A percentile compares a stretch with the other conserved stretches of the same genome.
phyloP scores from a whole-genome alignment of 768 basidiomycete species.

The Termitomyces sp. region DNA sequence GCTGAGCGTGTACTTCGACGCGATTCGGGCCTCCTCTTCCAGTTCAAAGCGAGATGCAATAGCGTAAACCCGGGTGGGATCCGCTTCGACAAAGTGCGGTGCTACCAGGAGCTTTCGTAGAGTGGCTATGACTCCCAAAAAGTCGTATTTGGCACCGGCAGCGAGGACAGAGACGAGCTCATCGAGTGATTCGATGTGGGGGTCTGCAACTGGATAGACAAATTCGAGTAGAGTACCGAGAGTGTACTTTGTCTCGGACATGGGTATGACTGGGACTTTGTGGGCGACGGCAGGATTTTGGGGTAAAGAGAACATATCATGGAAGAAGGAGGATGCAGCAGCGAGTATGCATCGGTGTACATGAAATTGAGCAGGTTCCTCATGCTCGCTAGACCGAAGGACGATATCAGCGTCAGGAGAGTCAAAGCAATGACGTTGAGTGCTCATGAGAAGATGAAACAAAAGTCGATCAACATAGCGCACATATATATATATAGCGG shows the following conservation, averaged over 20 bases:
- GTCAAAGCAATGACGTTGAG: conserved; percentile 35
- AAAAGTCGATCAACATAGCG: background rate
- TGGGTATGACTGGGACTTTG: conserved; percentile 40
- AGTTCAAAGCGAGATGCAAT: conserved; percentile 63
- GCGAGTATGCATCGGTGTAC: conserved; percentile 60
- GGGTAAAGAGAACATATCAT: conserved; percentile 62
- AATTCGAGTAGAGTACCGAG: conserved; percentile 50
- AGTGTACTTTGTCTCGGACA: conserved; percentile 42
- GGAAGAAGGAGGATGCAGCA: conserved; percentile 62
- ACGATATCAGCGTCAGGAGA: conserved; percentile 47
- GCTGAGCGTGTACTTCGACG: conserved; percentile 52
- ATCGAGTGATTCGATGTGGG: conserved; percentile 44
- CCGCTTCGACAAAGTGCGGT: conserved; percentile 37
- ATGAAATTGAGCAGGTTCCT: conserved; percentile 41
- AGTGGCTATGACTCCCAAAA: conserved; percentile 34
- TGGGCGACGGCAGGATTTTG: conserved; percentile 27
- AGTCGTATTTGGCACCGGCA: conserved; percentile 62
- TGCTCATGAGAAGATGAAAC: conserved; percentile 12
- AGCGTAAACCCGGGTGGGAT: conserved; percentile 62
- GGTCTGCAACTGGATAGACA: conserved; percentile 58
- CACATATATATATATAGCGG: background rate
- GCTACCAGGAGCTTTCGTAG: conserved; percentile 51
- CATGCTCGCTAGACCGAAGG: conserved; percentile 35
- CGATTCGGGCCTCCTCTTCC: conserved; percentile 54
- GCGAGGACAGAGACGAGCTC: conserved; percentile 44